Base-by-base conservation (phyloP, 1,139 yeast genomes). In the Diutina scorzettiae region DNA sequence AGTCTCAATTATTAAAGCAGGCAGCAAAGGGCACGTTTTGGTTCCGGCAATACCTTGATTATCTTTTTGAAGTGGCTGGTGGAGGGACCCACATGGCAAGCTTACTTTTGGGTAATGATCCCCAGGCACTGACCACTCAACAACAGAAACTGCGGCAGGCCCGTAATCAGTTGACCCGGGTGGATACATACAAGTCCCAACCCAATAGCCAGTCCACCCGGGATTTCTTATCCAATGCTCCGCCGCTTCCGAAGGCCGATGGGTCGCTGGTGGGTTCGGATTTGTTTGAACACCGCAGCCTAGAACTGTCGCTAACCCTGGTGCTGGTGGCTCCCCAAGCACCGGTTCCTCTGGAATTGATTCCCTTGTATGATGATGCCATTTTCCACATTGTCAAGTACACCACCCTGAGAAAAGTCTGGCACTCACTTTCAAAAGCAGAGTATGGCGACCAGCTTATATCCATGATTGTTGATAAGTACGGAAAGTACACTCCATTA, bases 41-140 rank as follows among this genome's bases (percentile, higher is more conserved):
- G 39, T 34, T 34, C 39, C 39, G 39, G n/a, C 39, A 34, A n/a
- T 34, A 34, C 20, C n/a, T 34, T n/a, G 39, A 34, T 9, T 34
- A 7, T 8, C 20, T 34, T 8, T 34, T 34, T 34, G 39, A 34
- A 4, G 28, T 12, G 3, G 28, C 28, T 20, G 24, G 20, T 4
- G 39, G 30, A 5, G 30, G 30, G 6, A 27, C 8, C n/a, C 4
- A 12, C 30, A 27, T 27, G 5, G 8, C 30, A 5, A 27, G 30
- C 30, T 9, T 27, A 7, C 4, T 27, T 9, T 14, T 9, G 14
- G 30, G 30, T 6, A 27, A 27, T 27, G 30, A 27, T 27, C 30
- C 30, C 5, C n/a, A 12, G 14, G 11, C 30, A 11, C n/a, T 14
- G 30, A 6, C 30, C 5, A 5, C 14, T 7, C 5, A 12, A 4